Conservation (phyloP, 2,329 filamentous ascomycete species). For the Aspergillus sp. region DNA sequence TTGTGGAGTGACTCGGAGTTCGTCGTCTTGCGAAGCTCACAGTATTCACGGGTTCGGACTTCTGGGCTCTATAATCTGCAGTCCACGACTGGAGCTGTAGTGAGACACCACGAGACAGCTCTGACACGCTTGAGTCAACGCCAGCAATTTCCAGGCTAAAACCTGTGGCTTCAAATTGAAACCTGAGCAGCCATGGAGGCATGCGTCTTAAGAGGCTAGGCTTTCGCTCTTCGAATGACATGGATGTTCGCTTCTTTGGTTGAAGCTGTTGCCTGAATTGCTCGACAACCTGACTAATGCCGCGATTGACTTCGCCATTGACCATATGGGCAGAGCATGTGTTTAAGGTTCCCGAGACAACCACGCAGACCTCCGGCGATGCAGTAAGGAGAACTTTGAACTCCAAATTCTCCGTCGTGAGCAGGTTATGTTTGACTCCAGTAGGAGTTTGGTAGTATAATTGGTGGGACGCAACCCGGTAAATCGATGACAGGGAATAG, state of each 20-base stretch:
- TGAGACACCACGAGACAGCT: slow-evolving; percentile 74
- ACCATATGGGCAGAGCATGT: slow-evolving; percentile 88
- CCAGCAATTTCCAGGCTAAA: slow-evolving; percentile 90
- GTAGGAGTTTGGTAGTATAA: slow-evolving; percentile 91
- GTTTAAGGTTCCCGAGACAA: slow-evolving; percentile 72
- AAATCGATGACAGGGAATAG: slow-evolving; percentile 77
- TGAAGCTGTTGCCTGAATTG: slow-evolving; percentile 71
- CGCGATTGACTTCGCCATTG: slow-evolving; percentile 85
- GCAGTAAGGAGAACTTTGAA: slow-evolving; percentile 80
- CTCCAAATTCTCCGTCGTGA: slow-evolving; percentile 84
- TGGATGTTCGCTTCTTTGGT: slow-evolving; percentile 51
- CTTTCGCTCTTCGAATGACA: slow-evolving; percentile 47
- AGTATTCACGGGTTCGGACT: slow-evolving; percentile 52
- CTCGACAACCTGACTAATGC: slow-evolving; percentile 82
- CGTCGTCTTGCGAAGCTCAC: slow-evolving; percentile 57
- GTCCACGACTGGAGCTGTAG: slow-evolving; percentile 84
- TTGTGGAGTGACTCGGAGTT: slow-evolving; percentile 65
- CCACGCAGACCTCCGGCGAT: slow-evolving; percentile 77
- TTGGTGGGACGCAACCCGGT: slow-evolving; percentile 78
- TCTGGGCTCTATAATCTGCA: slow-evolving; percentile 81
- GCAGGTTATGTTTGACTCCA: slow-evolving; percentile 76
- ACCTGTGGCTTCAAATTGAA: slow-evolving; percentile 79
- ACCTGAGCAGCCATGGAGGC: slow-evolving; percentile 78
- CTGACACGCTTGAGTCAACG: slow-evolving; percentile 76
- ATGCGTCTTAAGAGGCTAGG: slow-evolving; percentile 71